These are phyloP conservation scores for Trichoderma simmonsii DNA, from an alignment of 2,329 filamentous ascomycete species.

Conservation along the genomic window DNA sequence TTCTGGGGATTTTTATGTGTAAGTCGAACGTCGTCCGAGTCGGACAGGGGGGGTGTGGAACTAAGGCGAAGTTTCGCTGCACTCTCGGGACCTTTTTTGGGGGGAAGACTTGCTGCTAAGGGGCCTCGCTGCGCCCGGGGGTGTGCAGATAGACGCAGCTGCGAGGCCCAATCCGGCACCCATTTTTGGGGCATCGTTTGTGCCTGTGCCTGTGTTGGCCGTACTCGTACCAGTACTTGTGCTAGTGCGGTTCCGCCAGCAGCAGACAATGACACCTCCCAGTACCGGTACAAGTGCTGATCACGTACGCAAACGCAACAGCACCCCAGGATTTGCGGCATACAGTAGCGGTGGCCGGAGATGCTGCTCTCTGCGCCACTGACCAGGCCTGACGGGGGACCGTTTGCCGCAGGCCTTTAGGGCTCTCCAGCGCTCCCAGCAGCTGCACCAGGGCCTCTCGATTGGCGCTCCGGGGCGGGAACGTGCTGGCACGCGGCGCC, in stretches of 20 bases:
- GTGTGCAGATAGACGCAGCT: background rate
- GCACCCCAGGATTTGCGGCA: constrained; percentile 6
- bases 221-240: too few relatives aligned
- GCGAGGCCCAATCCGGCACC: background rate
- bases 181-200: background rate
- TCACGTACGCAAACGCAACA: background rate
- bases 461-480: constrained; percentile 15
- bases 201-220: background rate
- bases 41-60: constrained; percentile 13
- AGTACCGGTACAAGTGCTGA: background rate
- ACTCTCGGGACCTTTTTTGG: background rate
- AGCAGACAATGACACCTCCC: background rate
- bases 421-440: background rate
- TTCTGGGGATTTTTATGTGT: constrained; percentile 18
- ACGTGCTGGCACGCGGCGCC: constrained; percentile 19
- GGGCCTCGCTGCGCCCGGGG: background rate
- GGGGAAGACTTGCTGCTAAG: background rate
- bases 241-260: background rate
- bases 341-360: constrained; percentile 1
- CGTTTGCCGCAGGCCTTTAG: background rate
- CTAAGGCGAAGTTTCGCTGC: constrained; percentile 8
- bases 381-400: background rate
- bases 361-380: constrained; percentile 8
- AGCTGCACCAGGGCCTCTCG: background rate
- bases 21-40: constrained; percentile 14